Evolutionary conservation across 495 filamentous ascomycete species (phyloP).

Genomic region (Xylaria cubensis): DNA sequence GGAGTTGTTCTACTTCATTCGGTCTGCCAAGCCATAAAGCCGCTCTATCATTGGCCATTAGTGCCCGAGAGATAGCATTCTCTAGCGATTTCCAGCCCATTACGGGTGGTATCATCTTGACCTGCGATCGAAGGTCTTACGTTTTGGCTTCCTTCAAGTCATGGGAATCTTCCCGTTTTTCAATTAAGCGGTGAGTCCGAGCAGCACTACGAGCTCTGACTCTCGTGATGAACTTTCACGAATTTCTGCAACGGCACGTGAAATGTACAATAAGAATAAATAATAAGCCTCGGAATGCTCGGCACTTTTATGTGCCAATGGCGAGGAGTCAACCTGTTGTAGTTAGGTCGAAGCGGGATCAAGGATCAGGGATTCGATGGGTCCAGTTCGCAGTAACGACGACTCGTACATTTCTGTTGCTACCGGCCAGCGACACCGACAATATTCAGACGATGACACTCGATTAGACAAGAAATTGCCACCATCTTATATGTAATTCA

Average conservation of each 20-base stretch:
- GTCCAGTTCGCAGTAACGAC: neutral
- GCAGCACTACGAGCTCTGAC: neutral
- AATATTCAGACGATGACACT: neutral
- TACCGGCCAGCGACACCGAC: neutral
- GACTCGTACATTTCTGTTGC: neutral
- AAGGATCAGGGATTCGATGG: neutral
- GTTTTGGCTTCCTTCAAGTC: neutral
- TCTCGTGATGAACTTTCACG: neutral
- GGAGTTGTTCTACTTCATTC: neutral
- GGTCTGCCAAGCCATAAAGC: constrained; percentile 10
- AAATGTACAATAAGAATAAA: neutral
- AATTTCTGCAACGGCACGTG: neutral
- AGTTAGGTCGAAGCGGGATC: neutral
- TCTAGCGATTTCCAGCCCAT: neutral
- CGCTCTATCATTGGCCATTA: neutral
- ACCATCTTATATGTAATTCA: neutral
- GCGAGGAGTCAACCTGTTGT: neutral
- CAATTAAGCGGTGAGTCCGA: neutral
- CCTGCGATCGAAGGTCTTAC: neutral
- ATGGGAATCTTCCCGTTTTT: neutral
- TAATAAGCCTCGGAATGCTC: constrained; percentile 19
- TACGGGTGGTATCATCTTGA: neutral
- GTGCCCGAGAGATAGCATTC: neutral
- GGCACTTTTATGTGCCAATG: neutral
- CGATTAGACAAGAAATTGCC: neutral